Base-by-base conservation (phyloP, 2,329 filamentous ascomycete genomes). In the Coniochaeta sp. region DNA sequence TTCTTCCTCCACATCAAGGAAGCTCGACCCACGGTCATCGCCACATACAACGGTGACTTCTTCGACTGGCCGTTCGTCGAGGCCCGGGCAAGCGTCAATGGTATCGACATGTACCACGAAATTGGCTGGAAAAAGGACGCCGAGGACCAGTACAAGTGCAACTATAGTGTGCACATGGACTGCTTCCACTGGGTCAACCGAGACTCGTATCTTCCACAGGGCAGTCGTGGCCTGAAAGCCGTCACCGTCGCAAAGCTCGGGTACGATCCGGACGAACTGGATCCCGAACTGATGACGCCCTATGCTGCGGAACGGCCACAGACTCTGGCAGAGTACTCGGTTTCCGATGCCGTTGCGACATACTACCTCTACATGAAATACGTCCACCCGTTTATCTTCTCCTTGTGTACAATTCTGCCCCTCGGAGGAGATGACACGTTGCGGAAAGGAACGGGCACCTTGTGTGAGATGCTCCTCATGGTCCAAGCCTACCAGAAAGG, bases 321-420 rank as follows among this genome's bases (percentile, higher is more conserved):
- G 72, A 96, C 91, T 0, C 80, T 99, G 58, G 93, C 95, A 9
- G 95, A 99, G 70, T 99, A 99, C 76, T 99, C 96, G 0, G 95
- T 99, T 52, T 99, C 96, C 69, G 96, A 99, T 81, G 96, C 96
- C 10, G 95, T 99, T 57, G 95, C 95, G 24, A 99, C 95, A 0
- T 99, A 99, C 73, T 99, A 99, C 71, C 79, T 99, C 63, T 99
- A 99, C 81, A 99, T 99, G 96, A 99, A 99, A 88, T 99, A 99
- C 73, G 91, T 99, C n/a, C 95, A 99, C 73, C 95, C 95, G 3
- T 99, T 99, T 79, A 95, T 99, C 72, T 99, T 99, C 81, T 98
- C 96, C 1, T 80, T 99, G 0, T 99, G 95, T 75, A 99, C 93
- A 1, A 97, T 99, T 76, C 81, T 99, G 72, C 95, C 95, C 0